These are phyloP conservation scores for Megacollybia platyphylla DNA, from an alignment of 1,284 basidiomycete genomes.

Conservation along the genomic window DNA sequence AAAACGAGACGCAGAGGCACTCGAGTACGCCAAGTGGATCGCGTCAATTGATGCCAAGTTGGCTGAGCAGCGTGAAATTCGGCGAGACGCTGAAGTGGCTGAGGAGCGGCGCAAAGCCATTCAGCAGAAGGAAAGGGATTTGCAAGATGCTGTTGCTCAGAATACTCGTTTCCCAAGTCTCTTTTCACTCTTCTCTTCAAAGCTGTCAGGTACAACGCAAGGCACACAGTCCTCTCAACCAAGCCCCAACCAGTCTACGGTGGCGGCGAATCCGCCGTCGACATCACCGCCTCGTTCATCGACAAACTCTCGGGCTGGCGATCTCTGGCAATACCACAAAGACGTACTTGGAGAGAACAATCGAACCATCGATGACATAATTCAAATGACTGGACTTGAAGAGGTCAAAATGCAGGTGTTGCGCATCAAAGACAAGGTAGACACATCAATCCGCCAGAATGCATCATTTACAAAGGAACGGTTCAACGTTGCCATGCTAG, in stretches of 20 bases:
- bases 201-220: background rate
- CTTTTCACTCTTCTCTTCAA: background rate
- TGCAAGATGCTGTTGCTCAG: constrained; percentile 12
- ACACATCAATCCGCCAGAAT: constrained; percentile 30
- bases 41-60: constrained; percentile 20
- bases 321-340: constrained; percentile 39
- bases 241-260: background rate
- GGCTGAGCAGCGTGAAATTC: constrained; percentile 11
- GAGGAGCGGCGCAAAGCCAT: constrained; percentile 15
- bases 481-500: constrained; percentile 41
- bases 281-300: constrained; percentile 3
- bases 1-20: constrained; percentile 19
- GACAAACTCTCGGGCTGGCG: constrained; percentile 20
- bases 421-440: constrained; percentile 36
- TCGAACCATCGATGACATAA: constrained; percentile 35
- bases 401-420: constrained; percentile 39
- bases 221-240: background rate
- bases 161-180: background rate
- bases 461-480: constrained; percentile 34
- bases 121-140: constrained; percentile 19
- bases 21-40: constrained; percentile 15
- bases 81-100: constrained; percentile 14
- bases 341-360: constrained; percentile 29
- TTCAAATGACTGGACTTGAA: constrained; percentile 48
- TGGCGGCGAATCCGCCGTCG: background rate